Evolutionary conservation across 495 filamentous ascomycete genomes (phyloP).

Genomic region (Daldinia decipiens): DNA sequence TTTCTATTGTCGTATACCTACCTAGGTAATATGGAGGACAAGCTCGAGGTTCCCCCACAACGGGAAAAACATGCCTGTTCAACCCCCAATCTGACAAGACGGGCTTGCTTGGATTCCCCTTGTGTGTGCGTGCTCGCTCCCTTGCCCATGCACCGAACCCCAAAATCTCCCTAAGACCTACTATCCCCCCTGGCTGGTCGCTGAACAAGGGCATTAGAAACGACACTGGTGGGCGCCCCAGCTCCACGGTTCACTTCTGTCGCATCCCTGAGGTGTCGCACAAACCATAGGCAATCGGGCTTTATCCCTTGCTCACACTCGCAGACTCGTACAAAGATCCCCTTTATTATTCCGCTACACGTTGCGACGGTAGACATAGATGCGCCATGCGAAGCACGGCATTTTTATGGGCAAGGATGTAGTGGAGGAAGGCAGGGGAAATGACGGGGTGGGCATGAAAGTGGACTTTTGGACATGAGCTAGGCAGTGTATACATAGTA

Average conservation of each 20-base stretch:
- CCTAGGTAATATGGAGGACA: conserved; percentile 1
- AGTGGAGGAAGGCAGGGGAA: conserved; percentile 27
- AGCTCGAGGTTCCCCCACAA: conserved; percentile 42
- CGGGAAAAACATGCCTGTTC: conserved; percentile 34
- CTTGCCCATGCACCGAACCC: conserved; percentile 40
- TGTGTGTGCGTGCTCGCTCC: conserved; percentile 40
- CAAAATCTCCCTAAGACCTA: conserved; percentile 23
- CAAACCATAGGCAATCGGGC: conserved; percentile 44
- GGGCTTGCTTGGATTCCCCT: conserved; percentile 26
- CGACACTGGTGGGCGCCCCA: conserved; percentile 35
- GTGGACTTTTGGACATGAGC: conserved; percentile 13
- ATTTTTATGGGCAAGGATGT: conserved; percentile 39
- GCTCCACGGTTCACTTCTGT: conserved; percentile 44
- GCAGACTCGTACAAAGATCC: conserved; percentile 44
- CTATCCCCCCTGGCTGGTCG: conserved; percentile 27
- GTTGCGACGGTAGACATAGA: conserved; percentile 38
- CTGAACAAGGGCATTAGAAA: conserved; percentile 32
- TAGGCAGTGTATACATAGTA: conserved; percentile 13
- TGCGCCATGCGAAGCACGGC: conserved; percentile 43
- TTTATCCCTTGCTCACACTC: conserved; percentile 44
- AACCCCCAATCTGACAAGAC: conserved; percentile 38
- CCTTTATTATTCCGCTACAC: conserved; percentile 41
- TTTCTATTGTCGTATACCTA: conserved; percentile 18
- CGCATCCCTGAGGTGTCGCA: conserved; percentile 45
- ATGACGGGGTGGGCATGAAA: conserved; percentile 12